phyloP scores from a whole-genome alignment of 2,329 filamentous ascomycete species.

The Monosporascus sp. region DNA sequence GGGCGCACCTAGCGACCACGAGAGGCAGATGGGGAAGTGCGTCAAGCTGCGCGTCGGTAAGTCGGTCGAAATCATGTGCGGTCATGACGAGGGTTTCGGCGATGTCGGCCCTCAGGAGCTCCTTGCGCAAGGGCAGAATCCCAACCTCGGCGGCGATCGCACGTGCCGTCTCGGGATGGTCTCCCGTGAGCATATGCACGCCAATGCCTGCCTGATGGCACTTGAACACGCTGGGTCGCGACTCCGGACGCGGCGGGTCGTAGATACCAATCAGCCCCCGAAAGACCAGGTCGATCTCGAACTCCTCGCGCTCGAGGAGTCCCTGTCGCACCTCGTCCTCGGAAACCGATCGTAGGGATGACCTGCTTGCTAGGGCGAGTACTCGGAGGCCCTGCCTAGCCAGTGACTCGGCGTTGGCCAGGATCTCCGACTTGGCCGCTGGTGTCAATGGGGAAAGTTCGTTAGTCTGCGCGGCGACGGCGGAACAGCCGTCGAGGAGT shows the following conservation, averaged over 20 bases:
- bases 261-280: constrained; percentile 69
- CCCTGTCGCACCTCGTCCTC: constrained; percentile 23
- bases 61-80: constrained; percentile 56
- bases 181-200: constrained; percentile 66
- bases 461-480: constrained; percentile 36
- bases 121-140: constrained; percentile 38
- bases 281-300: constrained; percentile 56
- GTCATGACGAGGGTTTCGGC: constrained; percentile 51
- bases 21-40: constrained; percentile 55
- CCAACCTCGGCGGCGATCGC: constrained; percentile 62
- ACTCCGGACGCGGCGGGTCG: constrained; percentile 65
- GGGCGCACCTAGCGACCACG: constrained; percentile 65
- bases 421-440: constrained; percentile 42
- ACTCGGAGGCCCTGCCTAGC: constrained; percentile 62
- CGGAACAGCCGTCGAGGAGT: constrained; percentile 34
- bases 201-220: constrained; percentile 58
- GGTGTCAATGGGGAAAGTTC: constrained; percentile 22
- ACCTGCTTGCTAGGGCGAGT: constrained; percentile 56
- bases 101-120: constrained; percentile 29
- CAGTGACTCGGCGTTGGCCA: constrained; percentile 48
- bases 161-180: constrained; percentile 62
- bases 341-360: constrained; percentile 28
- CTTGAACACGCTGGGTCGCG: constrained; percentile 52
- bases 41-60: constrained; percentile 60
- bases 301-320: constrained; percentile 34